phyloP scores from a whole-genome alignment of 1,284 basidiomycete genomes.

The Thelephora terrestris region DNA sequence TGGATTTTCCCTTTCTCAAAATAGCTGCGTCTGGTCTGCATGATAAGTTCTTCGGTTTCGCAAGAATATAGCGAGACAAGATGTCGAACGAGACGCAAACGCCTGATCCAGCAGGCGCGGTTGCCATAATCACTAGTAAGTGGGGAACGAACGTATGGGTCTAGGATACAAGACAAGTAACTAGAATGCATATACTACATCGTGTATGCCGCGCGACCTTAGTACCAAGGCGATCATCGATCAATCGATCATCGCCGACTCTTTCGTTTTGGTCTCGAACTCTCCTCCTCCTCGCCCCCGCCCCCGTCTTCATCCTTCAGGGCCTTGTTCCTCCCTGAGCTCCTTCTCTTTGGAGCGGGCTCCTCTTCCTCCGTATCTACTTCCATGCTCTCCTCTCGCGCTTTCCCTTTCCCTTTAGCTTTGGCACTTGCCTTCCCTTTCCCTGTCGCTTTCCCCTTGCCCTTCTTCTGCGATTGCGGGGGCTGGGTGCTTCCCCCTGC shows the following conservation, averaged over 20 bases:
- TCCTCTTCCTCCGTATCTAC: conserved; percentile 23
- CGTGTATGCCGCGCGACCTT: too few relatives aligned
- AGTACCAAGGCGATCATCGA: too few relatives aligned
- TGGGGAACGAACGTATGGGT: too few relatives aligned
- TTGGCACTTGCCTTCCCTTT: conserved; percentile 8
- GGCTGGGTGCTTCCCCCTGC: conserved; percentile 15
- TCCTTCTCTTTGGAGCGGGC: background rate
- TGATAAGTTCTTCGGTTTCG: too few relatives aligned
- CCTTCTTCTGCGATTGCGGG: conserved; percentile 21
- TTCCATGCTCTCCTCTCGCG: conserved; percentile 21
- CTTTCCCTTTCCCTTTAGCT: conserved; percentile 12
- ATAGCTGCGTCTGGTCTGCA: too few relatives aligned
- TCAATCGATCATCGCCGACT: background rate
- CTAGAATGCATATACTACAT: too few relatives aligned
- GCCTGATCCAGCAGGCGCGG: too few relatives aligned
- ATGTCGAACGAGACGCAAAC: too few relatives aligned
- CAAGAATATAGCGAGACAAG: too few relatives aligned
- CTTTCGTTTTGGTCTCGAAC: background rate
- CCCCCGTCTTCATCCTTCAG: background rate
- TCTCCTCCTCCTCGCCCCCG: background rate
- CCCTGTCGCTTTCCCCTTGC: conserved; percentile 19
- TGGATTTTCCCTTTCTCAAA: too few relatives aligned
- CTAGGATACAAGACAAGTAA: too few relatives aligned
- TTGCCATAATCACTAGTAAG: too few relatives aligned
- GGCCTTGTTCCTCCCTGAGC: background rate